These are phyloP conservation scores for Daedaleopsis sinensis DNA, from an alignment of 768 basidiomycete genomes.

Conservation along the genomic window DNA sequence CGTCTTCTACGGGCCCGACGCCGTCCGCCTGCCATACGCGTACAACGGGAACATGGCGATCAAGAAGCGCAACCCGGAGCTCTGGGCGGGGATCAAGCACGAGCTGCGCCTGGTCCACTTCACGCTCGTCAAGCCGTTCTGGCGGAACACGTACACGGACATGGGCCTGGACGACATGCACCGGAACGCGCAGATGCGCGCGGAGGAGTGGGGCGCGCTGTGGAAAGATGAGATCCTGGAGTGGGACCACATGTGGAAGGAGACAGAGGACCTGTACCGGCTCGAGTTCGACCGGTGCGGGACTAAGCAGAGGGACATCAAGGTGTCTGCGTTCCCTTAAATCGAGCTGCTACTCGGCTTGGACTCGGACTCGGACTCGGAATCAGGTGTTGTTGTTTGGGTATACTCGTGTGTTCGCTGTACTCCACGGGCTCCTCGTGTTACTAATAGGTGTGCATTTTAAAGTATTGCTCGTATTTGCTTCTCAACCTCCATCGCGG, in stretches of 20 bases:
- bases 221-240: slow-evolving; percentile 35
- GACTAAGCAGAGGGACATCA: neutral
- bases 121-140: slow-evolving; percentile 34
- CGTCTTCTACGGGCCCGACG: slow-evolving; percentile 37
- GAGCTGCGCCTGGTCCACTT: slow-evolving; percentile 41
- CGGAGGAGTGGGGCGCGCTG: slow-evolving; percentile 20
- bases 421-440: too few species aligned
- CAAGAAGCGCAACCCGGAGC: slow-evolving; percentile 31
- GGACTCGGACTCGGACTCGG: too few species aligned
- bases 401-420: too few species aligned
- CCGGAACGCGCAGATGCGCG: slow-evolving; percentile 21
- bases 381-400: too few species aligned
- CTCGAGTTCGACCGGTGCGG: neutral
- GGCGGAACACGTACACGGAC: slow-evolving; percentile 11
- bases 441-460: too few species aligned
- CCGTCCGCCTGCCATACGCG: slow-evolving; percentile 37
- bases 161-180: slow-evolving; percentile 23
- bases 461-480: too few species aligned
- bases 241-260: slow-evolving; percentile 35
- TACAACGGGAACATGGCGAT: slow-evolving; percentile 43
- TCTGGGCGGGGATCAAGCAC: slow-evolving; percentile 35
- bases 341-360: too few species aligned
- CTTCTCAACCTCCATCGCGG: too few species aligned
- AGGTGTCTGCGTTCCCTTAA: too few species aligned
- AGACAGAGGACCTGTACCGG: slow-evolving; percentile 23